A percentile compares a stretch with the other conserved stretches of the same genome.
Conservation (phyloP, 2,329 filamentous ascomycete genomes). For the Immersiporthe knoxdaviesiana region DNA sequence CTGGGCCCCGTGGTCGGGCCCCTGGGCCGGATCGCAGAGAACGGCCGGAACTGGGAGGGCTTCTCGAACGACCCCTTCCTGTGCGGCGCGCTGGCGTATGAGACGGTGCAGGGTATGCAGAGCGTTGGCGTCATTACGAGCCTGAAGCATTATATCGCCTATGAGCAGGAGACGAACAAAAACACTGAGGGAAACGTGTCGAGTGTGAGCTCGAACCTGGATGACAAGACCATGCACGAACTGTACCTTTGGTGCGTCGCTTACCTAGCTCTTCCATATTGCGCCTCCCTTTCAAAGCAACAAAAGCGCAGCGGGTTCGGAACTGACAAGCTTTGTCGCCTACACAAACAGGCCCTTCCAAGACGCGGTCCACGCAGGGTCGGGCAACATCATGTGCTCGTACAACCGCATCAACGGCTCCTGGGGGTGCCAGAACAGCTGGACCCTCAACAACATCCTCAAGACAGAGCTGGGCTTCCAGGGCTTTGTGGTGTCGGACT, state of each 20-base stretch:
- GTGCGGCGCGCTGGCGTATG: conserved; percentile 42
- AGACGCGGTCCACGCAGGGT: conserved; percentile 65
- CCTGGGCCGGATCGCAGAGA: conserved; percentile 59
- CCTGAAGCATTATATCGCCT: conserved; percentile 66
- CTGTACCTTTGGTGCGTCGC: conserved; percentile 51
- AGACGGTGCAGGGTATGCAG: conserved; percentile 69
- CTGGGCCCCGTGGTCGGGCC: conserved; percentile 74
- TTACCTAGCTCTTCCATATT: neutral
- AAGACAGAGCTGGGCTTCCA: conserved; percentile 62
- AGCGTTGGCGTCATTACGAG: conserved; percentile 70
- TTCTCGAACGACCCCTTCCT: conserved; percentile 60
- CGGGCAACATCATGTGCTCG: conserved; percentile 60
- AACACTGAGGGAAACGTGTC: conserved; percentile 62
- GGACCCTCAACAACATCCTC: conserved; percentile 65
- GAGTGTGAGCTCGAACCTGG: conserved; percentile 44
- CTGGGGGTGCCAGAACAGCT: conserved; percentile 70
- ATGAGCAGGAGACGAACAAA: conserved; percentile 49
- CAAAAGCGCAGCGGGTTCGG: too few relatives aligned
- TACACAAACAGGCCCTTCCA: conserved; percentile 33
- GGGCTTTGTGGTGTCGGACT: conserved; percentile 67
- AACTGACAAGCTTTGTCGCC: neutral
- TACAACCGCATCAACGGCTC: conserved; percentile 73
- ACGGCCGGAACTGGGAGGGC: conserved; percentile 61
- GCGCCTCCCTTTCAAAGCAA: neutral
- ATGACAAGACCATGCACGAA: conserved; percentile 49